A percentile compares a stretch with the other conserved stretches of the same genome.
Evolutionary conservation across 495 filamentous ascomycete genomes (phyloP).

Genomic region (Penicillium manginii): DNA sequence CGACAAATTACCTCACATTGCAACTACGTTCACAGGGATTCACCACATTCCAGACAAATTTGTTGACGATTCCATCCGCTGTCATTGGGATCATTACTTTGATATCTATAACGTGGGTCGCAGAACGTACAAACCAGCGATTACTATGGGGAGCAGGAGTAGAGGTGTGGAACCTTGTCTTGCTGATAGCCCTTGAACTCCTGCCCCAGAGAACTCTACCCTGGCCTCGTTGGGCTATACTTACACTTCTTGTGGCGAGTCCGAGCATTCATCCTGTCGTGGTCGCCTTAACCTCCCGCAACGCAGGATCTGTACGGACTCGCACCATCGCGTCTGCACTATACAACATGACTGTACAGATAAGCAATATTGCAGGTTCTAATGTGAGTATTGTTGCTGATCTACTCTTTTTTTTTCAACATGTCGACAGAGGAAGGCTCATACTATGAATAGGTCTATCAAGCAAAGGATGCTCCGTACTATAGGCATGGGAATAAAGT

Average conservation of each 20-base stretch:
- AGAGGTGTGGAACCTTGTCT: constrained; percentile 58
- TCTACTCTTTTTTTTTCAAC: not conserved
- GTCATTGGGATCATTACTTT: constrained; percentile 46
- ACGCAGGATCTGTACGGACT: constrained; percentile 66
- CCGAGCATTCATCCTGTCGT: constrained; percentile 68
- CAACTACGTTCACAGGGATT: constrained; percentile 14
- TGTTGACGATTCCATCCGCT: constrained; percentile 63
- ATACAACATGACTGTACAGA: constrained; percentile 77
- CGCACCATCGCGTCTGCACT: constrained; percentile 60
- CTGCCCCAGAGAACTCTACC: constrained; percentile 37
- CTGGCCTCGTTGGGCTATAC: constrained; percentile 56
- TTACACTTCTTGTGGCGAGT: constrained; percentile 55
- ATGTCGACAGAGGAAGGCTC: not conserved
- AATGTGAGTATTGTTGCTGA: constrained; percentile 47
- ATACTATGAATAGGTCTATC: constrained; percentile 56
- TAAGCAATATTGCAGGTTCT: constrained; percentile 55
- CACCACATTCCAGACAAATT: constrained; percentile 40
- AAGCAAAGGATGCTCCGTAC: constrained; percentile 61
- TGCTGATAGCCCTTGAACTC: constrained; percentile 51
- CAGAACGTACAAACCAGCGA: constrained; percentile 54
- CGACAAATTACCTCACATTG: constrained; percentile 15
- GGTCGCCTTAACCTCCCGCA: constrained; percentile 65
- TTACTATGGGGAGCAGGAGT: constrained; percentile 49
- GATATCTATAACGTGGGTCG: constrained; percentile 50
- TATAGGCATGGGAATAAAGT: constrained; percentile 68